Percentiles rank a stretch among this genome's conserved stretches.
Conservation (phyloP, 1,139 yeast species). For the Ogataea hybrid region DNA sequence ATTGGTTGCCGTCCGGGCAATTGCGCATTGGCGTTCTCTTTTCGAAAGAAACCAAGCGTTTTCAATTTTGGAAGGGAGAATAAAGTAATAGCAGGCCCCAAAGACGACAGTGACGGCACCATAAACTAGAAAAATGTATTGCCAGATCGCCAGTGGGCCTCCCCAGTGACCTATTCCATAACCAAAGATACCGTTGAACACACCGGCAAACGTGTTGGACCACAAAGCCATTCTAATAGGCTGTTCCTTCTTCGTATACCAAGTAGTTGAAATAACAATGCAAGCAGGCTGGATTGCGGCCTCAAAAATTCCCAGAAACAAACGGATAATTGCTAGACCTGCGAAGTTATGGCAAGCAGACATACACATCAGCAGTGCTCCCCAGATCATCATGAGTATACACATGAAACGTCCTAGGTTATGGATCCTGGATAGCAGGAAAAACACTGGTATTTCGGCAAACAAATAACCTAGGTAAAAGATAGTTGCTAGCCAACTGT, state of each 20-base stretch:
- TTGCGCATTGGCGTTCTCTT: conserved; percentile 40
- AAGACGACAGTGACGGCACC: conserved; percentile 32
- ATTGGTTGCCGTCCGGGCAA: conserved; percentile 25
- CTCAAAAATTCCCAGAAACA: conserved; percentile 40
- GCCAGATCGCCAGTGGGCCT: conserved; percentile 28
- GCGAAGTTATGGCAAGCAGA: conserved; percentile 36
- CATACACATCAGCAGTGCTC: conserved; percentile 42
- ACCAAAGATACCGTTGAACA: conserved; percentile 28
- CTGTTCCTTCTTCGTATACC: conserved; percentile 35
- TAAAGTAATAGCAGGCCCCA: conserved; percentile 32
- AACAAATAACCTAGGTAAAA: conserved; percentile 54
- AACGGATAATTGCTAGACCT: conserved; percentile 37
- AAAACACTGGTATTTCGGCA: conserved; percentile 48
- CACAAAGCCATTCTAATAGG: conserved; percentile 39
- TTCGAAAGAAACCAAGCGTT: conserved; percentile 51
- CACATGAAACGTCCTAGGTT: conserved; percentile 39
- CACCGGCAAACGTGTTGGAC: conserved; percentile 30
- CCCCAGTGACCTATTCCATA: conserved; percentile 39
- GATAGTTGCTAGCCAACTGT: conserved; percentile 51
- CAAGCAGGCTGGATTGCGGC: conserved; percentile 39
- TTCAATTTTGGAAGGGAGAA: conserved; percentile 53
- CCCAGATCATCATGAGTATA: conserved; percentile 47
- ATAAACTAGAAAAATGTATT: conserved; percentile 27
- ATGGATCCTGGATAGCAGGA: conserved; percentile 45
- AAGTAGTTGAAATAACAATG: conserved; percentile 31